Evolutionary conservation across 2,329 filamentous ascomycete genomes (phyloP).

Genomic region (Ophiostoma montium): DNA sequence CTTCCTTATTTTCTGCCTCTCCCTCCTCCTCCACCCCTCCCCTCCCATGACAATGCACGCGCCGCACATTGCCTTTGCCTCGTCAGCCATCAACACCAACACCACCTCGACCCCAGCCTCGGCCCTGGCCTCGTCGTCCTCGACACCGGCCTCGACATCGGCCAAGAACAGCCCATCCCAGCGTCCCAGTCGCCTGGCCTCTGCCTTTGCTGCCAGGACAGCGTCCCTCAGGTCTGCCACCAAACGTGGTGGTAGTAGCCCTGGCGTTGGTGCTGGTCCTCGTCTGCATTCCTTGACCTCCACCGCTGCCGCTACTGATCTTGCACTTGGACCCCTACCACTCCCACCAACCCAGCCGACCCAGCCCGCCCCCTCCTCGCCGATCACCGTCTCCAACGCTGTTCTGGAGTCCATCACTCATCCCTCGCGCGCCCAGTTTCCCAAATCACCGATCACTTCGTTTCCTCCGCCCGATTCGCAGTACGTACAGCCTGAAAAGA

Average conservation of each 20-base stretch:
- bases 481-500: not conserved
- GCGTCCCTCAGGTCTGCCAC: not conserved
- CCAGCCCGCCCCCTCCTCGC: constrained; percentile 7
- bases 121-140: too few species aligned
- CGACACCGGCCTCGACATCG: not conserved
- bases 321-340: constrained; percentile 5
- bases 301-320: not conserved
- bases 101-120: not conserved
- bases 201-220: not conserved
- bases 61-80: constrained; percentile 8
- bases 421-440: not conserved
- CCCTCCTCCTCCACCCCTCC: not conserved
- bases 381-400: constrained; percentile 11
- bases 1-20: not conserved
- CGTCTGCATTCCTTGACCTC: not conserved
- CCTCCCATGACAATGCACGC: constrained; percentile 9
- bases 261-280: not conserved
- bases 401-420: constrained; percentile 4
- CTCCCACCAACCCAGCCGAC: not conserved
- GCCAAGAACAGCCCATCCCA: not conserved
- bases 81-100: constrained; percentile 4
- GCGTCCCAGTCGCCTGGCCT: not conserved
- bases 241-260: too few species aligned
- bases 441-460: not conserved
- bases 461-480: not conserved